These are phyloP conservation scores for Forsythia suspensa DNA, from an alignment of 257 asterid genomes.

Conservation along the genomic window DNA sequence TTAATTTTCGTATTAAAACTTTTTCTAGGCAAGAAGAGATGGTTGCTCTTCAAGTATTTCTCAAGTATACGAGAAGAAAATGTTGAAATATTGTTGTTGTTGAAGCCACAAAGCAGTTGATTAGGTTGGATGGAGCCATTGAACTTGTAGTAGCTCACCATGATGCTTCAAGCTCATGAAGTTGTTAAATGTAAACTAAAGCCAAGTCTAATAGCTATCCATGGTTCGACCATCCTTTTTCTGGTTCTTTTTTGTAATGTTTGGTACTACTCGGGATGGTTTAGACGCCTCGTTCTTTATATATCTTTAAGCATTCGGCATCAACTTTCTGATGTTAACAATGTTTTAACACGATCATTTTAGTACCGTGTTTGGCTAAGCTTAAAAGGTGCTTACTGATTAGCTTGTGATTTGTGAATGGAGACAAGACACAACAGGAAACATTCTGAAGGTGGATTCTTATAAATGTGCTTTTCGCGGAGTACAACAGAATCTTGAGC, in stretches of 20 bases:
- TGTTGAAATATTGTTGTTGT: slow-evolving; percentile 1
- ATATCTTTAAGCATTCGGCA: neutral
- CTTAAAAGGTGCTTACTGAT: neutral
- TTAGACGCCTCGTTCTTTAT: neutral
- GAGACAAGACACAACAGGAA: neutral
- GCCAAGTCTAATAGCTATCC: neutral
- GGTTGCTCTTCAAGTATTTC: neutral
- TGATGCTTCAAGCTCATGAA: neutral
- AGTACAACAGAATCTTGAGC: too few species aligned
- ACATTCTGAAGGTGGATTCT: too few species aligned
- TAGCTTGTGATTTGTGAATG: neutral
- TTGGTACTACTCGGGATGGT: neutral
- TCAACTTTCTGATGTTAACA: neutral
- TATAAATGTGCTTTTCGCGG: too few species aligned
- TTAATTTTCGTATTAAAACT: neutral
- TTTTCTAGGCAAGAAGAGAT: neutral
- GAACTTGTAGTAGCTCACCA: too few species aligned
- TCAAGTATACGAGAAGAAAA: neutral
- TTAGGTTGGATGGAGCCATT: neutral
- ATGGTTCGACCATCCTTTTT: neutral
- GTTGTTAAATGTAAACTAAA: neutral
- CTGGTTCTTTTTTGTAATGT: neutral
- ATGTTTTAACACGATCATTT: neutral
- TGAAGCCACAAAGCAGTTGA: neutral
- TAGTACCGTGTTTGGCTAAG: neutral